phyloP scores from a whole-genome alignment of 805 yeast species.

The Martiniozyma abietophila region DNA sequence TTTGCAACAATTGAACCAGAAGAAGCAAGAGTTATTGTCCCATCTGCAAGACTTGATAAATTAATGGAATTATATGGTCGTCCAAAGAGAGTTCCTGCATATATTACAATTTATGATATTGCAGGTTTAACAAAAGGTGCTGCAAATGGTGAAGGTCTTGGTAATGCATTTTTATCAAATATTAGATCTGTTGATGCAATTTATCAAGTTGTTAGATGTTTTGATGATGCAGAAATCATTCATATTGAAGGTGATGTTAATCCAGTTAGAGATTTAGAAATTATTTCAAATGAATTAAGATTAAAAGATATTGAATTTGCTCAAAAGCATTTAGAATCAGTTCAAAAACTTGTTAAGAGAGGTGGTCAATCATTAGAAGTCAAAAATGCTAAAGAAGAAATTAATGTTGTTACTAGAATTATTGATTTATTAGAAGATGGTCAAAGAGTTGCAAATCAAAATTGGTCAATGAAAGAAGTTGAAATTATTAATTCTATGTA shows the following conservation, averaged over 20 bases:
- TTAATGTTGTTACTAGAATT: slow-evolving; percentile 43
- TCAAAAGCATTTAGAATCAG: slow-evolving; percentile 45
- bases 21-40: slow-evolving; percentile 93
- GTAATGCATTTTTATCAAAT: slow-evolving; percentile 93
- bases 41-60: slow-evolving; percentile 78
- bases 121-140: slow-evolving; percentile 99
- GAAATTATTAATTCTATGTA: slow-evolving; percentile 60
- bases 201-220: slow-evolving; percentile 95
- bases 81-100: slow-evolving; percentile 83
- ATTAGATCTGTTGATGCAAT: slow-evolving; percentile 97
- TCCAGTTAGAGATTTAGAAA: slow-evolving; percentile 90
- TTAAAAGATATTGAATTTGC: slow-evolving; percentile 94
- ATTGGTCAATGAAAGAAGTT: slow-evolving; percentile 58
- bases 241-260: slow-evolving; percentile 96
- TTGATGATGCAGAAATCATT: slow-evolving; percentile 95
- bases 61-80: slow-evolving; percentile 71
- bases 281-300: slow-evolving; percentile 85
- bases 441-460: slow-evolving; percentile 47
- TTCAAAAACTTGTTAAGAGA: slow-evolving; percentile 48
- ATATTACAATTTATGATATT: slow-evolving; percentile 87
- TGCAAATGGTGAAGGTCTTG: slow-evolving; percentile 93
- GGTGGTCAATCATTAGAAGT: slow-evolving; percentile 60
- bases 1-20: slow-evolving; percentile 98
- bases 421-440: slow-evolving; percentile 60
- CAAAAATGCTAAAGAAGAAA: slow-evolving; percentile 55